A percentile compares a stretch with the other conserved stretches of the same genome.
phyloP scores from a whole-genome alignment of 352 stramenopile genomes.

The Pythium aristosporum region DNA sequence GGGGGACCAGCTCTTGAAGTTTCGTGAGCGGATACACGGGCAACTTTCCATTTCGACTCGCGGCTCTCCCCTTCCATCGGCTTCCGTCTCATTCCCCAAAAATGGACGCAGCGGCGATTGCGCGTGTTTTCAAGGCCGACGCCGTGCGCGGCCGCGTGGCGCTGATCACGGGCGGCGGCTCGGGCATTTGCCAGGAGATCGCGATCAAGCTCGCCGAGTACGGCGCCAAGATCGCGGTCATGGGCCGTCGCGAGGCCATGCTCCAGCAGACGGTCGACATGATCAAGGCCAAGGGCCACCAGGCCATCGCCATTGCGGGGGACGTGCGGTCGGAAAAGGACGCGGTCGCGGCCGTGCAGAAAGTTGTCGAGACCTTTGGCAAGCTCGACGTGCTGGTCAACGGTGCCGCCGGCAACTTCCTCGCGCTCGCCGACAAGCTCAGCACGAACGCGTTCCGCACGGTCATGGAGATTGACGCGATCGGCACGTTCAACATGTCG shows the following conservation, averaged over 20 bases:
- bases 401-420: slow-evolving; percentile 93
- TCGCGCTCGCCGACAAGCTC: slow-evolving; percentile 84
- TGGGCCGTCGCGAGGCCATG: slow-evolving; percentile 90
- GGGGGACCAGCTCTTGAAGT: slow-evolving; percentile 22
- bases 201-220: slow-evolving; percentile 90
- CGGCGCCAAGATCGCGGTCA: slow-evolving; percentile 91
- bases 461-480: slow-evolving; percentile 95
- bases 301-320: slow-evolving; percentile 51
- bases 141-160: slow-evolving; percentile 71
- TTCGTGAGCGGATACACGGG: not conserved
- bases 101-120: slow-evolving; percentile 62
- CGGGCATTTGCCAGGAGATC: slow-evolving; percentile 94
- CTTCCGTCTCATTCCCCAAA: slow-evolving; percentile 22
- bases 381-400: slow-evolving; percentile 94
- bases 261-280: slow-evolving; percentile 82
- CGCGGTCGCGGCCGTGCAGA: slow-evolving; percentile 73
- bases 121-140: slow-evolving; percentile 55
- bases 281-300: slow-evolving; percentile 46
- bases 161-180: slow-evolving; percentile 93
- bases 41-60: not conserved
- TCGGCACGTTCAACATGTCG: slow-evolving; percentile 97
- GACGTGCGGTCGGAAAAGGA: slow-evolving; percentile 89
- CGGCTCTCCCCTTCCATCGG: not conserved
- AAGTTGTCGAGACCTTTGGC: slow-evolving; percentile 77
- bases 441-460: slow-evolving; percentile 94